phyloP scores from a whole-genome alignment of 257 asterid genomes.

The Solanum virginianum region DNA sequence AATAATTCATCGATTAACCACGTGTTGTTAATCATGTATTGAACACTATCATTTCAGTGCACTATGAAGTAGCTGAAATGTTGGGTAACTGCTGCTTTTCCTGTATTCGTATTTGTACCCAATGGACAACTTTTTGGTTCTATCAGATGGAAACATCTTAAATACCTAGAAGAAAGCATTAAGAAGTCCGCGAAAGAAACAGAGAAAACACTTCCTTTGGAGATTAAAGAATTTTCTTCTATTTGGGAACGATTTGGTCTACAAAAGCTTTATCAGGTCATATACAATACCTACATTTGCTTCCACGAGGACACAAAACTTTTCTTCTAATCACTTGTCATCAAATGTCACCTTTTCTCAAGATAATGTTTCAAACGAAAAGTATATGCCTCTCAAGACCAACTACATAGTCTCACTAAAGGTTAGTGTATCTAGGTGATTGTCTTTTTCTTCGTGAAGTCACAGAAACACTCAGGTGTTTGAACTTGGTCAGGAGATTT shows the following conservation, averaged over 20 bases:
- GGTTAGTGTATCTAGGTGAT: background rate
- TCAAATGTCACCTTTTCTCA: background rate
- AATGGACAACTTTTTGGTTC: background rate
- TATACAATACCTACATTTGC: background rate
- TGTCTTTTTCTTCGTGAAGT: background rate
- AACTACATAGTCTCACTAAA: background rate
- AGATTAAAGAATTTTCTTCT: background rate
- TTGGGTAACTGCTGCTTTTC: background rate
- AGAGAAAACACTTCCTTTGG: background rate
- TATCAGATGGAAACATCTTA: background rate
- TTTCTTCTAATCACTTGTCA: background rate
- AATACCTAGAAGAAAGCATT: background rate
- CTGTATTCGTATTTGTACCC: background rate
- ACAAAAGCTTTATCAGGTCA: background rate
- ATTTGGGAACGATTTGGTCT: background rate
- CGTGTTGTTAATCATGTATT: too few species aligned
- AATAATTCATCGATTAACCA: too few species aligned
- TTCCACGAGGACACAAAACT: background rate
- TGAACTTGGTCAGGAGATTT: background rate
- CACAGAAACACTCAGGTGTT: background rate
- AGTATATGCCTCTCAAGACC: background rate
- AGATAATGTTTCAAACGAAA: background rate
- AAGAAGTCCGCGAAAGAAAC: background rate
- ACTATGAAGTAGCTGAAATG: background rate
- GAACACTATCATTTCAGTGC: too few species aligned